These are phyloP conservation scores for Cardamine resedifolia DNA, from an alignment of 345 rosid species.

Conservation along the genomic window DNA sequence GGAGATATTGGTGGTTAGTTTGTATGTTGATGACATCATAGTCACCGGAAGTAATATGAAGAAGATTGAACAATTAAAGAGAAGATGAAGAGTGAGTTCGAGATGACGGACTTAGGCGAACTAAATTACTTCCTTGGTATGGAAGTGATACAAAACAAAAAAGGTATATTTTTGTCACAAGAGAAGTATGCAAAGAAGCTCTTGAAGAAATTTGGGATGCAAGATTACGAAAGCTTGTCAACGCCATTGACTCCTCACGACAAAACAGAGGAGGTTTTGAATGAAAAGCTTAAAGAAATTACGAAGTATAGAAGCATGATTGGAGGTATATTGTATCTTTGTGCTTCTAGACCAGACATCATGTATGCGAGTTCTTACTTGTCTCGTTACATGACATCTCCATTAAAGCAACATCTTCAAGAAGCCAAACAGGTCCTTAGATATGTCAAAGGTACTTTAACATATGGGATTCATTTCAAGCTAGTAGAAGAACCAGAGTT, in stretches of 20 bases:
- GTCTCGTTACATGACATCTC: no score
- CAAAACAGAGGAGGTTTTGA: not conserved
- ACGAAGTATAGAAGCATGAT: constrained; percentile 4
- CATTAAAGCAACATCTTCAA: no score
- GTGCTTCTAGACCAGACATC: no score
- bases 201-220: not conserved
- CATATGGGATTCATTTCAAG: not conserved
- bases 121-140: not conserved
- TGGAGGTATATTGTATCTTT: not conserved
- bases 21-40: not conserved
- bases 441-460: no score
- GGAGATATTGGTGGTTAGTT: not conserved
- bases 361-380: no score
- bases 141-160: not conserved
- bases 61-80: not conserved
- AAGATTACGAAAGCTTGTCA: not conserved
- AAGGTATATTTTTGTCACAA: not conserved
- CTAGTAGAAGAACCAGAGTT: not conserved
- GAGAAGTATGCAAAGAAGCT: not conserved
- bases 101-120: not conserved
- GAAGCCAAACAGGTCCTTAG: no score
- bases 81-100: not conserved
- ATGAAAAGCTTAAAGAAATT: not conserved
- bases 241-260: not conserved
- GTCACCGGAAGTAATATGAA: not conserved